Evolutionary conservation across 768 basidiomycete genomes (phyloP).

Genomic region (Leccinum fibrillosum): DNA sequence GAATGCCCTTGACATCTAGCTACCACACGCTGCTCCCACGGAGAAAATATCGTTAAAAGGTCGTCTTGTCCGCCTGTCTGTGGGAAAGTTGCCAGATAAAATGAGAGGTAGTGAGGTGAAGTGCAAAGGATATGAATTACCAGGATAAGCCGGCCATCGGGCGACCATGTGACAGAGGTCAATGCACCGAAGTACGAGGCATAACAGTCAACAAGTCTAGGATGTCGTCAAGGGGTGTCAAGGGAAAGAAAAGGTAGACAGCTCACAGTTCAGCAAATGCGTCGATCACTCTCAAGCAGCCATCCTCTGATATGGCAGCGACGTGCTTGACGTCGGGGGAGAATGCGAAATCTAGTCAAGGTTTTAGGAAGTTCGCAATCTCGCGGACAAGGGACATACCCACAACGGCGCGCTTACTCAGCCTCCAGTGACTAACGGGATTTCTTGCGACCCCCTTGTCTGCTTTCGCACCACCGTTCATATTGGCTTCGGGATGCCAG

Average conservation of each 20-base stretch:
- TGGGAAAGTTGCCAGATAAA: conserved; percentile 3
- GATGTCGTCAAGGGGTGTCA: conserved; percentile 2
- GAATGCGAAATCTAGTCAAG: conserved; percentile 74
- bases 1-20: conserved; percentile 97
- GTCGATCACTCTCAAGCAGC: conserved; percentile 87
- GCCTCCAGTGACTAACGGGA: conserved; percentile 87
- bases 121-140: conserved; percentile 35
- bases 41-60: conserved; percentile 89
- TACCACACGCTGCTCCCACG: conserved; percentile 90
- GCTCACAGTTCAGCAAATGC: conserved; percentile 80
- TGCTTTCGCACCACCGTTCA: conserved; percentile 32
- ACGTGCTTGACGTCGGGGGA: conserved; percentile 91
- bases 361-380: not conserved
- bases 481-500: conserved; percentile 66
- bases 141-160: conserved; percentile 90
- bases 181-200: conserved; percentile 93
- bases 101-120: not conserved
- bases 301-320: conserved; percentile 90
- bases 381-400: conserved; percentile 43
- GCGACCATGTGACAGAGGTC: conserved; percentile 91
- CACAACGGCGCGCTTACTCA: conserved; percentile 67
- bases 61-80: conserved; percentile 98
- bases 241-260: not conserved
- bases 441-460: conserved; percentile 78
- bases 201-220: conserved; percentile 88